These are phyloP conservation scores for Symmetrospora coprosmae DNA, from an alignment of 768 basidiomycete genomes.

Conservation along the genomic window DNA sequence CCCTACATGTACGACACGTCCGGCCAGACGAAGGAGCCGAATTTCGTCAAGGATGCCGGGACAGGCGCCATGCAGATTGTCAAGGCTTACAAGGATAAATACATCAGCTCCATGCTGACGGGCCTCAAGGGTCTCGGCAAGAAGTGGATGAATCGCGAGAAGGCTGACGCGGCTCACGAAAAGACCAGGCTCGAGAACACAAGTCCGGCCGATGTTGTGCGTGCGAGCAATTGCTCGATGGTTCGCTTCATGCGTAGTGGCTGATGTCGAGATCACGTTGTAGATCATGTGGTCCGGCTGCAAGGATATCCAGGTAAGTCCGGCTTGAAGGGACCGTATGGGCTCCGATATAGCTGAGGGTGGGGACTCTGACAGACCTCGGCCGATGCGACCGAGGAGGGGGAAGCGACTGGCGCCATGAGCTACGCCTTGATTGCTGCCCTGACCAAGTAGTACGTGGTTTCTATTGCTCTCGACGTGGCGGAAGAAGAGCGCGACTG, in stretches of 20 bases:
- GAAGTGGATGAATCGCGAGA: slow-evolving; percentile 51
- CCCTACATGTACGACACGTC: slow-evolving; percentile 36
- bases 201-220: slow-evolving; percentile 45
- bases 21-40: slow-evolving; percentile 33
- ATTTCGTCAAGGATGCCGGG: slow-evolving; percentile 57
- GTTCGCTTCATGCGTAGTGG: slow-evolving; percentile 2
- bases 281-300: slow-evolving; percentile 39
- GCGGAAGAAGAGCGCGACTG: too few relatives aligned
- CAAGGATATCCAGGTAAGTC: slow-evolving; percentile 40
- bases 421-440: slow-evolving; percentile 31
- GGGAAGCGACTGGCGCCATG: slow-evolving; percentile 43
- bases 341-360: neutral
- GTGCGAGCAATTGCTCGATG: slow-evolving; percentile 39
- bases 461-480: too few relatives aligned
- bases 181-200: slow-evolving; percentile 43
- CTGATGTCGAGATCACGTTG: slow-evolving; percentile 34
- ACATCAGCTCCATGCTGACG: slow-evolving; percentile 62
- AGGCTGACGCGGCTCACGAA: slow-evolving; percentile 55
- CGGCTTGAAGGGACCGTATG: too few relatives aligned
- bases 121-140: slow-evolving; percentile 63
- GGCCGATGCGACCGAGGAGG: slow-evolving; percentile 41
- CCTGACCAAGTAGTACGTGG: slow-evolving; percentile 37
- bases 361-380: slow-evolving; percentile 33
- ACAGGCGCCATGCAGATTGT: slow-evolving; percentile 66
- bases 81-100: slow-evolving; percentile 59